phyloP scores from a whole-genome alignment of 73 alveolate genomes.

The Paramecium sexaurelia region DNA sequence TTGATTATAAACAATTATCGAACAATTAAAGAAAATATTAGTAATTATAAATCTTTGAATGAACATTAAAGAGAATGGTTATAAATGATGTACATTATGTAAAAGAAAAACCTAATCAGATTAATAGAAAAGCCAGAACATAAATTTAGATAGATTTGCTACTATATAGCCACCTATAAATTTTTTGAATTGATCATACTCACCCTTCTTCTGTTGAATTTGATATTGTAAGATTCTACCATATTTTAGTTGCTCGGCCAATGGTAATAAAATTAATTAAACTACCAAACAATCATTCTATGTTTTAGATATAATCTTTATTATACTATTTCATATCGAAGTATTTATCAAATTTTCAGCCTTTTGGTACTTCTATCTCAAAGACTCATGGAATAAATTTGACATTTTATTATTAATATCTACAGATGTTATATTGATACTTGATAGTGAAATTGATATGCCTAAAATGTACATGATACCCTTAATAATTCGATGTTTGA shows the following conservation, averaged over 20 bases:
- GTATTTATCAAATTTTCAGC: constrained; percentile 68
- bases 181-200: neutral
- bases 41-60: constrained; percentile 46
- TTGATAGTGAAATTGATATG: neutral
- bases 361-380: constrained; percentile 57
- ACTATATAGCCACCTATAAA: neutral
- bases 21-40: constrained; percentile 69
- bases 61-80: constrained; percentile 27
- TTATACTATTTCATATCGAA: constrained; percentile 70
- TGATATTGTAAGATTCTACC: neutral
- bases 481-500: neutral
- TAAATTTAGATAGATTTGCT: neutral
- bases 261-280: neutral
- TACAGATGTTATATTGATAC: constrained; percentile 5
- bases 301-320: constrained; percentile 30
- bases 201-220: neutral
- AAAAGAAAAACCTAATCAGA: constrained; percentile 3
- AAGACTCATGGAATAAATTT: constrained; percentile 71
- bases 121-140: neutral
- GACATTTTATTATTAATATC: constrained; percentile 69
- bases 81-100: constrained; percentile 22
- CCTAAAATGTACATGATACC: constrained; percentile 12
- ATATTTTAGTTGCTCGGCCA: neutral
- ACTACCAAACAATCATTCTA: constrained; percentile 17
- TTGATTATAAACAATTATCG: constrained; percentile 72